phyloP scores from a whole-genome alignment of 768 basidiomycete genomes.

The Pholiota molesta region DNA sequence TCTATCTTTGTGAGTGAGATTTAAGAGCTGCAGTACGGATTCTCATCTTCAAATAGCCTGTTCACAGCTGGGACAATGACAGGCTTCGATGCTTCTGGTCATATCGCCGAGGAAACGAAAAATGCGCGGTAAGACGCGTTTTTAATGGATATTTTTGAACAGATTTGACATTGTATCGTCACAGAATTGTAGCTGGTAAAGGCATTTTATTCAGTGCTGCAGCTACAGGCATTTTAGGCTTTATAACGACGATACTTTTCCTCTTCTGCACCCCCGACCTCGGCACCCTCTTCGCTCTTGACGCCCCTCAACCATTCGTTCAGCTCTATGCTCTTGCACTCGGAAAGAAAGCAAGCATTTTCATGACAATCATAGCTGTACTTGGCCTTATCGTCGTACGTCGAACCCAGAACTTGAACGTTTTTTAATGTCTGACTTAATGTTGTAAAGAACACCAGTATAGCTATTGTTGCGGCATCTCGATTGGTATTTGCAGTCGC shows the following conservation, averaged over 20 bases:
- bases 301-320: slow-evolving; percentile 91
- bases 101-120: slow-evolving; percentile 88
- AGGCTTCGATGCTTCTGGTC: slow-evolving; percentile 89
- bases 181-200: slow-evolving; percentile 74
- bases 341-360: slow-evolving; percentile 75
- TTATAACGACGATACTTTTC: slow-evolving; percentile 78
- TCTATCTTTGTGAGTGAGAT: slow-evolving; percentile 66
- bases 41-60: slow-evolving; percentile 47
- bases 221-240: slow-evolving; percentile 80
- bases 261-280: slow-evolving; percentile 85
- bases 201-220: slow-evolving; percentile 81
- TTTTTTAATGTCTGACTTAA: background rate
- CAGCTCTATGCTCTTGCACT: slow-evolving; percentile 84
- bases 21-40: background rate
- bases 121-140: slow-evolving; percentile 59
- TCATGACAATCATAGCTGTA: slow-evolving; percentile 87
- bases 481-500: slow-evolving; percentile 91
- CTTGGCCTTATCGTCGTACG: slow-evolving; percentile 84
- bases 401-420: slow-evolving; percentile 2
- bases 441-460: slow-evolving; percentile 73
- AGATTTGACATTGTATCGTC: background rate
- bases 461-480: slow-evolving; percentile 87
- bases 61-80: slow-evolving; percentile 89
- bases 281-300: slow-evolving; percentile 70
- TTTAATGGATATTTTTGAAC: background rate